Conservation (phyloP, 1,284 basidiomycete genomes). For the Gomphus bonarii region DNA sequence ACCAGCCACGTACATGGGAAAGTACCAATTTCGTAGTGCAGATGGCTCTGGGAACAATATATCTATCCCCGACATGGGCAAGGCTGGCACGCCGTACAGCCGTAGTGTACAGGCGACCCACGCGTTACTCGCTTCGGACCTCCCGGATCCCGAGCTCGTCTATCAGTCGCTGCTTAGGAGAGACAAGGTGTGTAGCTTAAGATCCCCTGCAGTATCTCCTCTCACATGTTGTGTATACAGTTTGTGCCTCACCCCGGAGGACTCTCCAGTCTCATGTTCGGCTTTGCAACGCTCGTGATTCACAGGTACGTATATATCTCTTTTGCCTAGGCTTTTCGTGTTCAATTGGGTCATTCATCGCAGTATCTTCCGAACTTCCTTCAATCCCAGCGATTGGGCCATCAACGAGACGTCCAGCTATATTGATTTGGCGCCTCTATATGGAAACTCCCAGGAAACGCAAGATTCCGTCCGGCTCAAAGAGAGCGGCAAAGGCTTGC, state of each 20-base stretch:
- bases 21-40: slow-evolving; percentile 55
- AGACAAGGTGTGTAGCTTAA: slow-evolving; percentile 31
- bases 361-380: slow-evolving; percentile 66
- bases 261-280: slow-evolving; percentile 69
- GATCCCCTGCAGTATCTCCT: not conserved
- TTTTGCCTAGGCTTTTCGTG: slow-evolving; percentile 1
- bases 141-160: slow-evolving; percentile 69
- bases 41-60: slow-evolving; percentile 73
- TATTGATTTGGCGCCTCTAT: slow-evolving; percentile 74
- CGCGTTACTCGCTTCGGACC: slow-evolving; percentile 49
- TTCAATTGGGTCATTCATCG: not conserved
- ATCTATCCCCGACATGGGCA: slow-evolving; percentile 59
- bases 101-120: slow-evolving; percentile 67
- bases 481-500: slow-evolving; percentile 57
- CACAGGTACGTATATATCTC: slow-evolving; percentile 39
- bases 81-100: slow-evolving; percentile 64
- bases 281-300: slow-evolving; percentile 74
- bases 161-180: slow-evolving; percentile 62
- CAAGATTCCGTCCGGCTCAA: slow-evolving; percentile 53
- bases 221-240: slow-evolving; percentile 24
- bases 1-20: slow-evolving; percentile 52
- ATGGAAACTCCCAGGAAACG: slow-evolving; percentile 55
- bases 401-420: slow-evolving; percentile 85
- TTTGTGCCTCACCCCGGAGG: slow-evolving; percentile 71
- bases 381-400: slow-evolving; percentile 44